Conservation (phyloP, 2,329 filamentous ascomycete genomes). For the Diaporthe aspalathi region DNA sequence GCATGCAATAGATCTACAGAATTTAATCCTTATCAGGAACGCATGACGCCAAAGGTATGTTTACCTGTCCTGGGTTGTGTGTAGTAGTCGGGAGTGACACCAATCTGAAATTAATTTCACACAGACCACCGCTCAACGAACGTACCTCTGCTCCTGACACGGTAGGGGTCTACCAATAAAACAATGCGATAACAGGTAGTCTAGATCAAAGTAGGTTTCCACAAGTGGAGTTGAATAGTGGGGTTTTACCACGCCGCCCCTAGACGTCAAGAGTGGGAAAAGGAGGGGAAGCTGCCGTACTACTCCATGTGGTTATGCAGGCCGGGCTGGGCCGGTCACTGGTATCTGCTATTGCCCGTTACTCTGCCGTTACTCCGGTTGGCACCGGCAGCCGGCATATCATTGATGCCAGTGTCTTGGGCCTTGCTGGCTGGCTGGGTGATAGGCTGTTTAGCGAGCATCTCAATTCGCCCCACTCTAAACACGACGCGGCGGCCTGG, state of each 20-base stretch:
- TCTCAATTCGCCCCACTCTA: background rate
- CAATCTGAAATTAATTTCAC: too few relatives aligned
- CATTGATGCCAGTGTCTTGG: background rate
- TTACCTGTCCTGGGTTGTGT: background rate
- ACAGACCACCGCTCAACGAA: background rate
- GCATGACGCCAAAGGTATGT: background rate
- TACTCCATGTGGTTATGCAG: too few relatives aligned
- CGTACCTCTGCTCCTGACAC: background rate
- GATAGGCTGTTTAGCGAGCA: background rate
- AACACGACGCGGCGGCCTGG: background rate
- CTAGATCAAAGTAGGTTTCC: too few relatives aligned
- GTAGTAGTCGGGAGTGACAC: background rate
- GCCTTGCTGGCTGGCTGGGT: background rate
- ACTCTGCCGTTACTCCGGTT: background rate
- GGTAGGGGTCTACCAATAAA: background rate
- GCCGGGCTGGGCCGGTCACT: background rate
- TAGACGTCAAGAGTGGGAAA: constrained; percentile 32
- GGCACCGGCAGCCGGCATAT: background rate
- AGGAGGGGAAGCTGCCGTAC: constrained; percentile 28
- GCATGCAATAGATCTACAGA: too few relatives aligned
- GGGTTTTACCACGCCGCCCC: background rate
- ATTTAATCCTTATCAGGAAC: background rate
- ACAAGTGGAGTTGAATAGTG: background rate
- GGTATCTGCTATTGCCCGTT: background rate
- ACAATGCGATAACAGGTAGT: background rate